Base-by-base conservation (phyloP, 192 early-diverging fungal genomes). In the Coemansia sp. region DNA sequence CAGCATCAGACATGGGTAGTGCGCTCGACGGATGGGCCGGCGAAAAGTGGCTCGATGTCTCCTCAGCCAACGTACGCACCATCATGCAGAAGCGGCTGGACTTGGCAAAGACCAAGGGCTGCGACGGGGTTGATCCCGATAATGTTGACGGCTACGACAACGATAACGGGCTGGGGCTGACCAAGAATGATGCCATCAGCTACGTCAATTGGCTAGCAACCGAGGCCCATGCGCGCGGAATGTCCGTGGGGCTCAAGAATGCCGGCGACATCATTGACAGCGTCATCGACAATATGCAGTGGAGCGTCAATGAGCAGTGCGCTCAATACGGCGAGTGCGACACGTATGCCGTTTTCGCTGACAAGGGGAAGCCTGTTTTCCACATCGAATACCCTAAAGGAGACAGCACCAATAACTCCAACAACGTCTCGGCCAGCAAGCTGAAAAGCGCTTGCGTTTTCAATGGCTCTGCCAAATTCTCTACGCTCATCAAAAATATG, bases 81-180 rank as follows among this genome's bases (percentile, higher is more conserved):
- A 57, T 57, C n/a, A 57, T 57, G 55, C n/a, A 20, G 30, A 0
- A 31, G n/a, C 55, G 55, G 2, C 55, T 57, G 55, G 55, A 57
- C 33, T 5, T 57, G 55, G 55, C 55, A 1, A 57, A 57, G 18
- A 18, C 16, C 28, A 57, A 57, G 55, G 55, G 55, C 29, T 57
- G 55, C 31, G 55, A 57, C 10, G 55, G 29, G 7, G 55, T 57
- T 12, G 55, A 57, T 31, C 55, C 55, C n/a, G 55, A 57, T 18
- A 57, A 57, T n/a, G 30, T 57, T n/a, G 55, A 57, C 18, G 55
- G 29, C 30, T 57, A 57, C 55, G 30, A 57, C 55, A 57, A 57
- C 16, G 25, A 31, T 4, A 57, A 57, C 30, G 55, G 55, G 6
- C 30, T 57, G 13, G 55, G 55, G 18, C 31, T 57, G 55, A 57